phyloP scores from a whole-genome alignment of 176 grass and related monocot species.

The Puccinellia tenuiflora region DNA sequence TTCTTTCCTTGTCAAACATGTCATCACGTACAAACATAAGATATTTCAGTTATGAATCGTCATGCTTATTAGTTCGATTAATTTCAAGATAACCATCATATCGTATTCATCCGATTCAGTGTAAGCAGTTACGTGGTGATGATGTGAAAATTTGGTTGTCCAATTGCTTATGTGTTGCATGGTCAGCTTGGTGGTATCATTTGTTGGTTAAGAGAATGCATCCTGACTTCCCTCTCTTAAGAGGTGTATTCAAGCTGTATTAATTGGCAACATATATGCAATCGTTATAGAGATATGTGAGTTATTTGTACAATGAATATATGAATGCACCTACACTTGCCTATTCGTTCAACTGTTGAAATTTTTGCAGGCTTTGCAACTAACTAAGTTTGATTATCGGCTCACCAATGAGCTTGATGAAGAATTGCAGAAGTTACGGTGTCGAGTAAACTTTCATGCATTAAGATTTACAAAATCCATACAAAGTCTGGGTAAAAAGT shows the following conservation, averaged over 20 bases:
- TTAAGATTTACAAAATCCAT: constrained; percentile 76
- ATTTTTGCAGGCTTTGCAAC: constrained; percentile 75
- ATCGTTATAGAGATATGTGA: not conserved
- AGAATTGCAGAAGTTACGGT: constrained; percentile 81
- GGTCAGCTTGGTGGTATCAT: not conserved
- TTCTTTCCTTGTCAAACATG: not conserved
- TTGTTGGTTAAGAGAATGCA: not conserved
- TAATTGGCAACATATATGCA: not conserved
- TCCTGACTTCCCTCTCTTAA: not conserved
- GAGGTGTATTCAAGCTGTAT: not conserved
- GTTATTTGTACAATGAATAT: not conserved
- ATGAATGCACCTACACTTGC: not conserved
- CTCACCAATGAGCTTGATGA: constrained; percentile 78
- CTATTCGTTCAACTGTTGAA: not conserved
- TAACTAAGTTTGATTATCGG: constrained; percentile 97
- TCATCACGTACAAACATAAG: not conserved
- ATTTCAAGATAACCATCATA: constrained; percentile 2
- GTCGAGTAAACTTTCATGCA: constrained; percentile 85
- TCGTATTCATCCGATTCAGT: not conserved
- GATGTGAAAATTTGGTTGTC: not conserved
- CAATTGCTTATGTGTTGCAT: not conserved
- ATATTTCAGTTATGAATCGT: not conserved
- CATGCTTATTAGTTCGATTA: not conserved
- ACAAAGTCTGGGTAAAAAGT: constrained; percentile 54
- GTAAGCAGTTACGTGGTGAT: not conserved